These are phyloP conservation scores for Aspergillus novofumigatus DNA, from an alignment of 2,329 filamentous ascomycete species.

Conservation along the genomic window DNA sequence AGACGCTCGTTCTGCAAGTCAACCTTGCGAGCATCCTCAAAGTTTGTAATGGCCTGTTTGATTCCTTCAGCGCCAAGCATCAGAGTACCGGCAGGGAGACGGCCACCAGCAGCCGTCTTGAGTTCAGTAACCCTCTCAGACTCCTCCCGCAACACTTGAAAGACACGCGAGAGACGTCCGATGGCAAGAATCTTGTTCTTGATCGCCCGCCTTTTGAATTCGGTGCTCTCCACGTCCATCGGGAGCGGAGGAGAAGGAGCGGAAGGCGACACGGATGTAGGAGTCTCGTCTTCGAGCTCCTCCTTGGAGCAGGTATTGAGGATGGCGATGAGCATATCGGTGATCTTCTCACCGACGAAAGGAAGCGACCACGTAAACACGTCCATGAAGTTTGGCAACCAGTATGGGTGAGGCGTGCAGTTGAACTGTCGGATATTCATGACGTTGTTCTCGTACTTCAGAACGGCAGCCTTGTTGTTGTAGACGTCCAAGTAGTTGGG, in stretches of 20 bases:
- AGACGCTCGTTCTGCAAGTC: constrained; percentile 94
- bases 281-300: constrained; percentile 85
- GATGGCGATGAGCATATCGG: constrained; percentile 98
- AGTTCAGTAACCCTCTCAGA: constrained; percentile 95
- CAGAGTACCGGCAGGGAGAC: constrained; percentile 87
- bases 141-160: constrained; percentile 96
- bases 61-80: constrained; percentile 98
- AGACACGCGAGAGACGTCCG: constrained; percentile 90
- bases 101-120: constrained; percentile 91
- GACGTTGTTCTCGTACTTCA: constrained; percentile 99
- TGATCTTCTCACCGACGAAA: constrained; percentile 98
- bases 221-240: constrained; percentile 77
- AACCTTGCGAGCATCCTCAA: constrained; percentile 95
- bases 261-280: constrained; percentile 64
- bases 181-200: constrained; percentile 99
- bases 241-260: constrained; percentile 70
- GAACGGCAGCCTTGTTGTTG: constrained; percentile 98
- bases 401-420: constrained; percentile 98
- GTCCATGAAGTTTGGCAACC: constrained; percentile 99
- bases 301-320: constrained; percentile 99
- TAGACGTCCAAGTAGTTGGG: constrained; percentile 99
- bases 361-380: constrained; percentile 99
- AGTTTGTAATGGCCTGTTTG: constrained; percentile 95
- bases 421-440: constrained; percentile 99
- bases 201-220: constrained; percentile 93